Percentiles rank a stretch among this genome's conserved stretches.
phyloP scores from a whole-genome alignment of 1,284 basidiomycete species.

The Abortiporus biennis region DNA sequence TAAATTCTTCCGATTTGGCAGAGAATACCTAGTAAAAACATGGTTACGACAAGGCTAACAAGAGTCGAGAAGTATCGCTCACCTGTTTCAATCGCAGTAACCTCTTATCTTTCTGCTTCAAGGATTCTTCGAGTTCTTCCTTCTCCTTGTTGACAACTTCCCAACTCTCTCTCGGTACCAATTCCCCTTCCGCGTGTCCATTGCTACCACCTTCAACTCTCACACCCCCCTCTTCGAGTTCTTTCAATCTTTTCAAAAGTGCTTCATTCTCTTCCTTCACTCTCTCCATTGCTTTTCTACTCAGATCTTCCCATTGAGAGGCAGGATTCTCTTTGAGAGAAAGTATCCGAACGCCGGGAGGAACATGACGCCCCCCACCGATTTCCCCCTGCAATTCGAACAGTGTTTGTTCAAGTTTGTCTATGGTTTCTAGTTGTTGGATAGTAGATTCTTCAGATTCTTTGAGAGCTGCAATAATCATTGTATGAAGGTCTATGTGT shows the following conservation, averaged over 20 bases:
- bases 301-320: conserved; percentile 62
- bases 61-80: conserved; percentile 3
- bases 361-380: conserved; percentile 72
- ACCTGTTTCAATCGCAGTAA: conserved; percentile 69
- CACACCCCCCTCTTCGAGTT: conserved; percentile 40
- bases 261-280: conserved; percentile 74
- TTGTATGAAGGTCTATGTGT: background rate
- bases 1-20: conserved; percentile 76
- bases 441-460: conserved; percentile 29
- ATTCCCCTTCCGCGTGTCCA: conserved; percentile 13
- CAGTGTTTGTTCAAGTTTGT: conserved; percentile 62
- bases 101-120: conserved; percentile 73
- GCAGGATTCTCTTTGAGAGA: conserved; percentile 72
- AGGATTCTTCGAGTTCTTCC: conserved; percentile 46
- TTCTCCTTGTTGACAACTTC: conserved; percentile 62
- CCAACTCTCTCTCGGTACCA: conserved; percentile 67
- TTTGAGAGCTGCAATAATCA: conserved; percentile 35
- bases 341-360: conserved; percentile 64
- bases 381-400: conserved; percentile 74
- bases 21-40: conserved; percentile 48
- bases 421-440: conserved; percentile 45
- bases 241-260: conserved; percentile 49
- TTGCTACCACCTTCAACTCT: conserved; percentile 7
- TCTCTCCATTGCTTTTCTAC: conserved; percentile 61
- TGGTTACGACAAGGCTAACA: background rate